A percentile compares a stretch with the other conserved stretches of the same genome.
Conservation (phyloP, 345 rosid species). For the Hevea brasiliensis region DNA sequence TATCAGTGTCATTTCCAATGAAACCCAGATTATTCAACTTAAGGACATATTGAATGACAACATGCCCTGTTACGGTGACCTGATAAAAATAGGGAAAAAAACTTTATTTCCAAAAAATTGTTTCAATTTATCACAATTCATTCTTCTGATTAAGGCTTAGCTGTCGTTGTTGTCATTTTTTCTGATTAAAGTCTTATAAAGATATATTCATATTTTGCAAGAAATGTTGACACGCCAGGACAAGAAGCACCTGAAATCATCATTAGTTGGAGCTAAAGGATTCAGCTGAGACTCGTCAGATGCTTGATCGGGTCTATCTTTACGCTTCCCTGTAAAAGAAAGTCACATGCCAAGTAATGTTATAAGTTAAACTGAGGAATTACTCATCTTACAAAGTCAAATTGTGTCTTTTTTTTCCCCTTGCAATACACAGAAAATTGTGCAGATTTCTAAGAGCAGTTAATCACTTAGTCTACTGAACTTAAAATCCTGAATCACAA, state of each 20-base stretch:
- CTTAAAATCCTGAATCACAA: neutral
- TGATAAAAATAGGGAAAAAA: neutral
- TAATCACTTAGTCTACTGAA: neutral
- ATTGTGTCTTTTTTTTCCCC: neutral
- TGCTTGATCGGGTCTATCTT: slow-evolving; percentile 58
- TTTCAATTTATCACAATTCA: neutral
- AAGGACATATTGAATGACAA: neutral
- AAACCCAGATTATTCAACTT: neutral
- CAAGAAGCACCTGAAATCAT: slow-evolving; percentile 65
- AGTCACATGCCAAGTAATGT: neutral
- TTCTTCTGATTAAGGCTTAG: neutral
- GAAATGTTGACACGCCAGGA: neutral
- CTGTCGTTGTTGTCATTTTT: no score
- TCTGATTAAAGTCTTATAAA: no score
- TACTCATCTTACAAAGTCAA: neutral
- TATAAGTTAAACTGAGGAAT: slow-evolving; percentile 3
- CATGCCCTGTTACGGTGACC: neutral
- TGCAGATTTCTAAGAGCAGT: neutral
- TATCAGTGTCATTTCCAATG: neutral
- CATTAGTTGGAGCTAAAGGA: slow-evolving; percentile 60
- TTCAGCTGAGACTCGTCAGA: slow-evolving; percentile 44
- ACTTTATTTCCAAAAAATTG: no score
- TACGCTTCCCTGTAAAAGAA: slow-evolving; percentile 64
- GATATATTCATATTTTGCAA: neutral
- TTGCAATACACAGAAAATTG: neutral